These are phyloP conservation scores for Solanum arcanum DNA, from an alignment of 257 asterid species.

Conservation along the genomic window DNA sequence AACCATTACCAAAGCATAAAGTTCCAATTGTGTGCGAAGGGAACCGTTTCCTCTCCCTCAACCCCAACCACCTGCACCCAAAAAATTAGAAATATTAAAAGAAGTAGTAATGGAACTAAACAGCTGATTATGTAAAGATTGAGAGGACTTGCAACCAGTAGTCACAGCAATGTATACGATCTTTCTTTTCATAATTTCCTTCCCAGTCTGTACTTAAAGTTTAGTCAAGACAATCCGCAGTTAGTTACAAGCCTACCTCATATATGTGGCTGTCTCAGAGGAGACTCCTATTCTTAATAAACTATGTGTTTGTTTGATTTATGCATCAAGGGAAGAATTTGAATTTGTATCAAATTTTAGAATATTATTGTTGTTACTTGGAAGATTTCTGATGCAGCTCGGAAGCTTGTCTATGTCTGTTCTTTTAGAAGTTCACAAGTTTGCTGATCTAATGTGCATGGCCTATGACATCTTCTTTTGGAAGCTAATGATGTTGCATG, in stretches of 20 bases:
- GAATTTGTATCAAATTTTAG: not conserved
- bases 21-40: not conserved
- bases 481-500: not conserved
- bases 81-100: not conserved
- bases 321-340: not conserved
- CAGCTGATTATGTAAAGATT: not conserved
- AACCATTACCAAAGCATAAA: not conserved
- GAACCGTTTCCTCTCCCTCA: not conserved
- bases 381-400: not conserved
- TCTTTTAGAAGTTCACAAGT: not conserved
- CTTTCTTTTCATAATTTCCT: not conserved
- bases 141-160: not conserved
- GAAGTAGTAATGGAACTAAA: not conserved
- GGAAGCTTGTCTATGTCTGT: not conserved
- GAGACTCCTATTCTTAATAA: not conserved
- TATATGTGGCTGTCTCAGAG: not conserved
- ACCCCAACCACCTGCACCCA: not conserved
- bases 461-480: not conserved
- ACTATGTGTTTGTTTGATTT: not conserved
- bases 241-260: not conserved
- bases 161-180: not conserved
- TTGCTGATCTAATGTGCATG: not conserved
- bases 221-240: not conserved
- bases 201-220: not conserved
- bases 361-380: not conserved